Evolutionary conservation across 2,329 filamentous ascomycete species (phyloP).

Genomic region (Phyllosticta citriasiana): DNA sequence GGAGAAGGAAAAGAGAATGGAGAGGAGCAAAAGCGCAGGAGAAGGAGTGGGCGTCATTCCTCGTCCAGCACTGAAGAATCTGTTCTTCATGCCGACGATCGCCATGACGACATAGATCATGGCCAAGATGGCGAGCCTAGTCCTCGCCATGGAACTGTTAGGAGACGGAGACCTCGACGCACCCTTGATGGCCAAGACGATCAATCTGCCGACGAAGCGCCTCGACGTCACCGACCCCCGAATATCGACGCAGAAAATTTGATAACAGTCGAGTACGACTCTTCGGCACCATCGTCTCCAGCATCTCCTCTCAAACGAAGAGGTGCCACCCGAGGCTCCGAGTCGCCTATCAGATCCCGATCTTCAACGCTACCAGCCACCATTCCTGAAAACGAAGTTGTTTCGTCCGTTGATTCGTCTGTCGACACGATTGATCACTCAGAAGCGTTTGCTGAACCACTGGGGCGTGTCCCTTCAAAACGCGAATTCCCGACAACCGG

Average conservation of each 20-base stretch:
- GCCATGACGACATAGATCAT: not conserved
- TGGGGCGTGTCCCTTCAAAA: constrained; percentile 19
- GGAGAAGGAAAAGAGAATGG: constrained; percentile 31
- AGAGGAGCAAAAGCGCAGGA: constrained; percentile 2
- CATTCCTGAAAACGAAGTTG: constrained; percentile 18
- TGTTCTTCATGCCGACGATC: not conserved
- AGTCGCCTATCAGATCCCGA: constrained; percentile 32
- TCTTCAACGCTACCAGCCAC: constrained; percentile 20
- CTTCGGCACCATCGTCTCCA: constrained; percentile 5
- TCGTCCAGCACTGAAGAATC: constrained; percentile 9
- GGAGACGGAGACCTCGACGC: constrained; percentile 19
- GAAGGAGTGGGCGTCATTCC: constrained; percentile 1
- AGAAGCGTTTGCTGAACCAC: constrained; percentile 18
- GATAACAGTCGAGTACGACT: constrained; percentile 8
- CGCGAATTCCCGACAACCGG: constrained; percentile 43
- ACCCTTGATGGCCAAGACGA: constrained; percentile 21
- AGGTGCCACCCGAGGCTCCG: constrained; percentile 25
- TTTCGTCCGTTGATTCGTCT: constrained; percentile 25
- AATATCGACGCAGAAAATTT: constrained; percentile 17
- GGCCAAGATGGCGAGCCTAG: not conserved
- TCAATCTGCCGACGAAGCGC: not conserved
- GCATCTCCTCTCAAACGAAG: constrained; percentile 26
- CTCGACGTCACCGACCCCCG: not conserved
- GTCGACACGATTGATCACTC: constrained; percentile 24
- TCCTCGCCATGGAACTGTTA: constrained; percentile 13